Base-by-base conservation (phyloP, 1,284 basidiomycete genomes). In the Boletellus deceptivus region DNA sequence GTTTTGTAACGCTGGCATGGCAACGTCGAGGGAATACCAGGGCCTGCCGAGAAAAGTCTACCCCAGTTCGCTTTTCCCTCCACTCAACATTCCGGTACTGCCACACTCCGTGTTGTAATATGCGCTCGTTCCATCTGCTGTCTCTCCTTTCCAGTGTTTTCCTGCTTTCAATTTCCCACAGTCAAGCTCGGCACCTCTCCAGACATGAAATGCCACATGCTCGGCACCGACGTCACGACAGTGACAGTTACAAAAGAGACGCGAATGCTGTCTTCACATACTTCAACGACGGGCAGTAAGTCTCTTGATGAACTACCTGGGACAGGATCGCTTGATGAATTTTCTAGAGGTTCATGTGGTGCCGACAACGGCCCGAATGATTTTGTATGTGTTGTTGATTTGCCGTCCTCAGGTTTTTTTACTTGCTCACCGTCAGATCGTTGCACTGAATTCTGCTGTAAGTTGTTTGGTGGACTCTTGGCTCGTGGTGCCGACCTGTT, bases 371-470 rank as follows among this genome's bases (percentile, higher is more conserved):
- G 45, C 38, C 55, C 66, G 34, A 47, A 29, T 31, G 68, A 70
- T 45, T 69, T 55, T 31, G 64, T 70, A 47, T 13, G 61, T 55
- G 38, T 37, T 27, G 34, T 25, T 24, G 16, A 36, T 35, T 18
- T 35, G 16, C 22, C 34, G 7, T 11, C 2, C 33, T 1, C 22
- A 36, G 35, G 16, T 13, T 3, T 39, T 39, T 29, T 13, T 20
- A 16, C 25, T 34, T 13, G 40, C 43, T 53, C 24, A 51, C 20
- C n/a, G 33, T 43, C 52, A 78, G 76, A 73, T 79, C 45, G 74
- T 78, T 20, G 77, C 76, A 13, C 52, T 78, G 37, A 74, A 74
- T 47, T 55, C 64, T 40, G 60, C 57, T 40, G 75, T 77, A 55
- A 52, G 64, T 51, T 41, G 9, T 18, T 20, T 18, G 29, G 7